Base-by-base conservation (phyloP, 1,139 yeast genomes). In the Candida sojae region DNA sequence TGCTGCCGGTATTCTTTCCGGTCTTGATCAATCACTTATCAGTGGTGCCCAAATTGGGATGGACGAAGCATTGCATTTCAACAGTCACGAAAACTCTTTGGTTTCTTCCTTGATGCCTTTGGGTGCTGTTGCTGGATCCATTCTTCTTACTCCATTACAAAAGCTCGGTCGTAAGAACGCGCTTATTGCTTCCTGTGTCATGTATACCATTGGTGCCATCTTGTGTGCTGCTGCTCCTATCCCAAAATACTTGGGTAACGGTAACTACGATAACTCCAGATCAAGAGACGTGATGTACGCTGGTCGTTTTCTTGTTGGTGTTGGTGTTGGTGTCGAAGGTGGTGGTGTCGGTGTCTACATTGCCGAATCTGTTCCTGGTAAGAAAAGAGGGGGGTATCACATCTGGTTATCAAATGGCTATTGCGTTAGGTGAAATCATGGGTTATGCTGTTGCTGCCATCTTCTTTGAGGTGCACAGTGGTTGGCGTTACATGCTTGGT, bases 401-500 rank as follows among this genome's bases (percentile, higher is more conserved):
- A 13, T 79, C 85, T 1, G 61, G 80, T 57, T 80, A 80, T 58
- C 86, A 82, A 64, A 77, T 80, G 54, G 77, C 75, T 54, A 79
- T 80, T 57, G 84, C 85, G 0, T 65, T 81, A 35, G 86, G 86
- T 34, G 84, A 82, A 56, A 80, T 82, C 8, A 55, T 82, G 33
- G 86, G 86, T 6, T 80, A 66, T 57, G 83, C 83, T 5, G 72
- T 75, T 53, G 80, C 81, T 47, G 85, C 83, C 35, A 81, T 78
- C 32, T 83, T 78, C 62, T 80, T 70, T 50, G 72, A 68, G 25
- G 84, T 80, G 25, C 59, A 67, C 4, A 82, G 77, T 35, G 82
- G 82, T 33, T 82, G 87, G 87, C 69, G 87, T 57, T 81, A 55
- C 64, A 82, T 79, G 83, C 72, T 76, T 43, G 86, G 82, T 41